Evolutionary conservation across 257 asterid species (phyloP).

Genomic region (Linderniella brevidens): DNA sequence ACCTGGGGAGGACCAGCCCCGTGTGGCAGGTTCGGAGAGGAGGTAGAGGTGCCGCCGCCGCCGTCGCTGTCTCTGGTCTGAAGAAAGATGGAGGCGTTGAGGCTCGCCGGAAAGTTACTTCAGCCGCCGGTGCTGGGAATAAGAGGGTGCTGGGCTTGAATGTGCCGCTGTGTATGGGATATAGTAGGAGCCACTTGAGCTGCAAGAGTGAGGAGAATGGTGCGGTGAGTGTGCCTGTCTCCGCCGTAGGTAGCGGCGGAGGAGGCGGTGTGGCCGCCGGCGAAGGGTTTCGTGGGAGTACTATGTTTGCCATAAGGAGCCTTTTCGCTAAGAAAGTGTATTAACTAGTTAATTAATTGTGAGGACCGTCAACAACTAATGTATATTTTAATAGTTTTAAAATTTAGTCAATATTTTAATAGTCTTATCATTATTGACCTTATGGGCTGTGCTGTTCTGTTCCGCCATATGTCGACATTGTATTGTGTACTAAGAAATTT

Average conservation of each 20-base stretch:
- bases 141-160: constrained; percentile 32
- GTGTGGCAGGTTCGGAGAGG: constrained; percentile 61
- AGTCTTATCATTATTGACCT: too few species aligned
- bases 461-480: too few species aligned
- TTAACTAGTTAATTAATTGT: constrained; percentile 5
- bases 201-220: constrained; percentile 29
- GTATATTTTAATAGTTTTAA: too few species aligned
- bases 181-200: constrained; percentile 27
- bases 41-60: neutral
- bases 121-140: constrained; percentile 17
- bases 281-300: constrained; percentile 30
- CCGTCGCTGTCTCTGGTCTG: neutral
- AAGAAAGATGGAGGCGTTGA: constrained; percentile 14
- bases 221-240: constrained; percentile 3
- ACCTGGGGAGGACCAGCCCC: constrained; percentile 56
- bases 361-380: too few species aligned
- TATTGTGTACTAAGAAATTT: too few species aligned
- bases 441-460: too few species aligned
- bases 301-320: constrained; percentile 28
- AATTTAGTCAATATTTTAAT: too few species aligned
- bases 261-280: constrained; percentile 12
- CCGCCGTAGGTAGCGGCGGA: constrained; percentile 6
- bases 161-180: constrained; percentile 64
- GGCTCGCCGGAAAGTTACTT: constrained; percentile 18
- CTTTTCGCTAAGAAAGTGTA: constrained; percentile 44